Evolutionary conservation across 164 flowering plant species (phyloP), one percentile per base, ranked within the genome.

Genomic region (Tetrastigma voinierianum): DNA sequence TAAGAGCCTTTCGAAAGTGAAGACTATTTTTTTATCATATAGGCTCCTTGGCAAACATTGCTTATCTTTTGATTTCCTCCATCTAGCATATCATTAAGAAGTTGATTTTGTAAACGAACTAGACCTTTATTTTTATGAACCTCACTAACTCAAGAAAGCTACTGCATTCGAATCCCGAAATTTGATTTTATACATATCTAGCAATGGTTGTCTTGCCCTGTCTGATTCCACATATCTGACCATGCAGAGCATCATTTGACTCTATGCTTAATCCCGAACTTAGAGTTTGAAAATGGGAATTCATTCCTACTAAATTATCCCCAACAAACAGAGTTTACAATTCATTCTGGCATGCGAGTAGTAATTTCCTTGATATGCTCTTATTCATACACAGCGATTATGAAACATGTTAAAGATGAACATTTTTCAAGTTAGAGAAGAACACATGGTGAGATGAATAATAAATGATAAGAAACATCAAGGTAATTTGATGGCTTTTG

Each of bases 141-240:
- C 51, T 64, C 73, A 56, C 67, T 40, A 15, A 63, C 52, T 62
- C 40, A 40, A 64, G 25, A 45, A 66, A 66, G 62, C 69, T 19
- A 66, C 53, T 56, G 6, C 45, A 10, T 20, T 72, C 67, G 17
- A 67, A 72, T 2, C 14, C 1, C 4, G n/a, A 47, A 1, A 62
- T 57, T 63, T 57, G n/a, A 21, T 72, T 72, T 48, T 32, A 67
- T 17, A 57, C 45, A 43, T 18, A 59, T 55, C 63, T 72, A 64
- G 76, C 71, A 32, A 72, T 57, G 20, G 75, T 72, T 53, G 75
- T 72, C 70, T 72, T 72, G n/a, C 11, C 75, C 75, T 21, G 67
- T 46, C 68, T 68, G 53, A 67, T 62, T 1, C 76, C 76, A 63
- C 20, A 25, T n/a, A 72, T 40, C 54, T 62, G 11, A 57, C 25